Base-by-base conservation (phyloP, 768 basidiomycete species). In the Naganishia randhawae region DNA sequence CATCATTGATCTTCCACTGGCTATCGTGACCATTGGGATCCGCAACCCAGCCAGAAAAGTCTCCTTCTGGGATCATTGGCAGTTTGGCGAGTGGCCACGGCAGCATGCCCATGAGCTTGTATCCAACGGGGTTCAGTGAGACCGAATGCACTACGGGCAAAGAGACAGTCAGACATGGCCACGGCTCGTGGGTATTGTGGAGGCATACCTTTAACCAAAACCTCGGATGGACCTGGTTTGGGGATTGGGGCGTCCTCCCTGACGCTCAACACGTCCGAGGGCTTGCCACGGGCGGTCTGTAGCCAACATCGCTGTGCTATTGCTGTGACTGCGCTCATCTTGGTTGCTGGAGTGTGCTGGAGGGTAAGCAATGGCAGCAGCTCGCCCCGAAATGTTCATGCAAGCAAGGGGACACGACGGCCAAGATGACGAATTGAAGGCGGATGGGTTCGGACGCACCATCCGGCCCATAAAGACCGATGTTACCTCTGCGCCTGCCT, bases 11-110 rank as follows among this genome's bases (percentile, higher is more conserved):
- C 22, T 39, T 35, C 50, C 37, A 65, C 35, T 61, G 39, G 57
- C 22, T 42, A 27, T 61, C 57, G 39, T 61, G 57, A 22, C 82
- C 84, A 70, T 86, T 86, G 0, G 83, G 78, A 69, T 87, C 83
- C 19, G 84, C 85, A 17, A 90, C 78, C 9, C 84, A 80, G 2
- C 89, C 89, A 0, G 87, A 78, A 33, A 90, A 76, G 72, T 91
- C 89, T 54, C 82, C 74, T 72, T 88, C 89, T 31, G 85, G 81
- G 0, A 85, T 80, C 32, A 83, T 78, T 1, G 88, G 88, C 32
- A 85, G 81, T 42, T 75, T 74, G 3, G 80, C 78, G 3, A 86
- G 4, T 45, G 83, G 81, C 50, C 82, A 83, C 7, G 86, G 86
- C 11, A 83, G 13, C 1, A 52, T 33, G 29, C 27, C 39, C 63